Evolutionary conservation across 192 early-diverging fungal genomes (phyloP).

Genomic region (Glomus cerebriforme): DNA sequence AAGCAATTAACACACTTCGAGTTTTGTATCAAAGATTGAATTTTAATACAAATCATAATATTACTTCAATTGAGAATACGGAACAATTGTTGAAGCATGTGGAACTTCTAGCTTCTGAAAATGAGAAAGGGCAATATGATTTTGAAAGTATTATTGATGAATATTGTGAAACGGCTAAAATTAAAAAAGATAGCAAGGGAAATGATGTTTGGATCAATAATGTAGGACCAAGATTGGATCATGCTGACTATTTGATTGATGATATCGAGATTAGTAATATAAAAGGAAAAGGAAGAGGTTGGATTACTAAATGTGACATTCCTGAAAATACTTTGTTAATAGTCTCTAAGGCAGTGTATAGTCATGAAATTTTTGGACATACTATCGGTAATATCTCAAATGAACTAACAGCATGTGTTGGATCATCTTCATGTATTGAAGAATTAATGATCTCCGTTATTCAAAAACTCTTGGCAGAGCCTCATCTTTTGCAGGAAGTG

Average conservation of each 20-base stretch:
- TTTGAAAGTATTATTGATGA: background rate
- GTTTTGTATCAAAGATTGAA: background rate
- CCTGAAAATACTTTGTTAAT: too few species aligned
- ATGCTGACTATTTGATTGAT: constrained; percentile 3
- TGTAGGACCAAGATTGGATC: background rate
- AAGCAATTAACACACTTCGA: background rate
- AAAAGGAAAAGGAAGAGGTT: background rate
- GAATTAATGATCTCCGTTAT: background rate
- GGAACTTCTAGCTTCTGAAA: background rate
- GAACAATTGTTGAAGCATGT: background rate
- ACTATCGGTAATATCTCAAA: background rate
- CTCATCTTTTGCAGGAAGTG: background rate
- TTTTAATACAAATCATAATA: background rate
- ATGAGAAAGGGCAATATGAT: background rate
- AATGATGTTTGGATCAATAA: background rate
- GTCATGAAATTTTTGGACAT: background rate
- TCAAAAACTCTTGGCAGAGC: background rate
- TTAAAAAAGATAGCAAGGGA: background rate
- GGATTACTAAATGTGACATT: background rate
- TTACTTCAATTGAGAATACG: background rate
- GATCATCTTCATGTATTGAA: too few species aligned
- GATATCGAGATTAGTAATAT: background rate
- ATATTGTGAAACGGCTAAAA: background rate
- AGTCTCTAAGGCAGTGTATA: constrained; percentile 2
- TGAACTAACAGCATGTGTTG: background rate